Base-by-base conservation (phyloP, 768 basidiomycete genomes). In the Trametes punicea region DNA sequence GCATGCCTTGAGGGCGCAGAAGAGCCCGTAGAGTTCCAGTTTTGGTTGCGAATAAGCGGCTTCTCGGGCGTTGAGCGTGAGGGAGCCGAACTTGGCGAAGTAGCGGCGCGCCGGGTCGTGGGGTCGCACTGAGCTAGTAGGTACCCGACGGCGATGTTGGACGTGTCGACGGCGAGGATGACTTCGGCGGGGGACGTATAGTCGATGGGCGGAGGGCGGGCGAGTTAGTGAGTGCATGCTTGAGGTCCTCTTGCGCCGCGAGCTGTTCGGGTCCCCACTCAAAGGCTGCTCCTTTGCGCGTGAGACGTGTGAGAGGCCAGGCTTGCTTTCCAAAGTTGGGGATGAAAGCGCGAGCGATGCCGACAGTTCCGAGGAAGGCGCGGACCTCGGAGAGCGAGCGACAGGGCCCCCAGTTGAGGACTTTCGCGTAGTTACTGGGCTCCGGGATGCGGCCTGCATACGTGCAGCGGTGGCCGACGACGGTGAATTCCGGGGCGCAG, bases 381-480 rank as follows among this genome's bases (percentile, higher is more conserved):
- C 65, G 58, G 10, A 69, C 65, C 5, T 68, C 68, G 0, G 63
- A 59, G 23, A 63, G 45, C n/a, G 38, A 38, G 2, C 30, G 31
- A 21, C 61, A 63, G 0, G 62, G 46, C 0, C 60, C 62, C 69
- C 69, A 69, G 41, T 52, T 63, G 30, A 38, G 10, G 41, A 65
- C 61, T 34, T 75, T 75, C 9, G 51, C 41, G 41, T 50, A 56
- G 33, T 64, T 13, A 64, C 57, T 8, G 47, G 65, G 55, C 4
- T 75, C 68, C 0, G 73, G 71, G 0, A 70, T 25, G 0, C 64
- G 59, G 0, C 73, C 77, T 18, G 73, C 63, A 8, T 63, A 68
- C 0, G 70, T 75, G 51, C 75, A 77, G 0, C 46, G 47, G 40
- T 80, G 74, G 0, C 76, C 74, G 0, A 81, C 49, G 1, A 78